A percentile compares a stretch with the other conserved stretches of the same genome.
Conservation (phyloP, 2,329 filamentous ascomycete species). For the Daldinia eschscholtzii region DNA sequence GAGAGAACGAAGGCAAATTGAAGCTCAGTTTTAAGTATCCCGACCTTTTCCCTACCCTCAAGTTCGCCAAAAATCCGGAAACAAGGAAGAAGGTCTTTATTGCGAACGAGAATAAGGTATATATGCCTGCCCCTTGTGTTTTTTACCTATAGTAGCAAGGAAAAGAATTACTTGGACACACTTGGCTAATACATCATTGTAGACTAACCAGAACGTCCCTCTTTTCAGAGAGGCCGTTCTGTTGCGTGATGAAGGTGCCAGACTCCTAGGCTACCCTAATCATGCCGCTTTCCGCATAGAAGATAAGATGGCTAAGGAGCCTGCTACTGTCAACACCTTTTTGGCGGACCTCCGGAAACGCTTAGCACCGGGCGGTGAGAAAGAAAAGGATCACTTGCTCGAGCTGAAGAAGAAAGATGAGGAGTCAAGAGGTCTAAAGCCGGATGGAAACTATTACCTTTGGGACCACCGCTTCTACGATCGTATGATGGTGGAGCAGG, state of each 20-base stretch:
- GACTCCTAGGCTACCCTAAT: conserved; percentile 80
- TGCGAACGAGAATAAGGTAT: conserved; percentile 82
- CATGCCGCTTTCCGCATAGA: conserved; percentile 83
- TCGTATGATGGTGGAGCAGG: conserved; percentile 82
- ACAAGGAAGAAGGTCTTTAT: conserved; percentile 77
- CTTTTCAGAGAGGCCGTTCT: conserved; percentile 81
- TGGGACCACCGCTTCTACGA: conserved; percentile 89
- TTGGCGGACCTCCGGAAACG: conserved; percentile 76
- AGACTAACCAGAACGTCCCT: conserved; percentile 77
- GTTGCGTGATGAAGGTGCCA: conserved; percentile 82
- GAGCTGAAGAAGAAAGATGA: conserved; percentile 79
- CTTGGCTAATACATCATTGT: conserved; percentile 32
- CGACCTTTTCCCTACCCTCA: conserved; percentile 81
- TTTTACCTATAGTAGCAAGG: background rate
- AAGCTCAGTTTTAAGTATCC: conserved; percentile 87
- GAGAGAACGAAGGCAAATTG: conserved; percentile 78
- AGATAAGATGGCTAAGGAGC: conserved; percentile 87
- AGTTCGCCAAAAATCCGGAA: conserved; percentile 79
- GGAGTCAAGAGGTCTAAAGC: conserved; percentile 67
- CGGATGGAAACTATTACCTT: conserved; percentile 80
- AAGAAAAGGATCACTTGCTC: conserved; percentile 78
- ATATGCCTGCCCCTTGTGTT: background rate
- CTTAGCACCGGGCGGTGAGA: conserved; percentile 75
- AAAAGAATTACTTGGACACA: background rate
- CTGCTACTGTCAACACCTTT: conserved; percentile 79